Base-by-base conservation (phyloP, 345 rosid species). In the Litchi chinensis region DNA sequence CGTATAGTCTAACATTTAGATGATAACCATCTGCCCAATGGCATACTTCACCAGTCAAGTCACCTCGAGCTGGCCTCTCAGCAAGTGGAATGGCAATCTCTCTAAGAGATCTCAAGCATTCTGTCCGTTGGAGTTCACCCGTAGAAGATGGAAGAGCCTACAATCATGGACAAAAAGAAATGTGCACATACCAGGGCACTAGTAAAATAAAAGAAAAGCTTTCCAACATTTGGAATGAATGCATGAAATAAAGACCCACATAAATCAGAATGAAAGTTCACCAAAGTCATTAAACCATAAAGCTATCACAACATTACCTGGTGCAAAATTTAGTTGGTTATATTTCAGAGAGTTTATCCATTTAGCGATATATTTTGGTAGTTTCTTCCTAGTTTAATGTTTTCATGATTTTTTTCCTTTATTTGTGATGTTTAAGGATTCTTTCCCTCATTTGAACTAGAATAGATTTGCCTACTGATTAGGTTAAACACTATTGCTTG, bases 21-120 rank as follows among this genome's bases (percentile, higher is more conserved):
- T 90, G 97, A 83, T 94, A 94, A 44, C 98, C 97, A 91, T 96
- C 99, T 63, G 97, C 97, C 99, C 98, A 94, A 77, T 96, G 99
- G 91, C 97, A 93, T 54, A 96, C 93, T 91, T 94, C 97, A 82
- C 99, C 99, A 54, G 99, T 92, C 84, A 94, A 90, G 89, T 96
- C 99, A 85, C 97, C 97, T 68, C 95, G 93, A 60, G 97, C 98
- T 15, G 98, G 97, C 82, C 98, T 92, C 89, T 94, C 98, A 76
- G 99, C 97, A 88, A 96, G 95, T 86, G 95, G 92, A 77, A 84
- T 85, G 75, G 94, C 94, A 85, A 93, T 88, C 77, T 94, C 97
- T 87, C 88, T 91, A 37, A 94, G 95, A 80, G 97, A 87, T 86
- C 95, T 90, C 86, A 96, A 79, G 83, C 97, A 93, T 86, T 94